A percentile compares a stretch with the other conserved stretches of the same genome.
Conservation (phyloP, 108 stramenopile species). For the Nitzschia inconspicua region DNA sequence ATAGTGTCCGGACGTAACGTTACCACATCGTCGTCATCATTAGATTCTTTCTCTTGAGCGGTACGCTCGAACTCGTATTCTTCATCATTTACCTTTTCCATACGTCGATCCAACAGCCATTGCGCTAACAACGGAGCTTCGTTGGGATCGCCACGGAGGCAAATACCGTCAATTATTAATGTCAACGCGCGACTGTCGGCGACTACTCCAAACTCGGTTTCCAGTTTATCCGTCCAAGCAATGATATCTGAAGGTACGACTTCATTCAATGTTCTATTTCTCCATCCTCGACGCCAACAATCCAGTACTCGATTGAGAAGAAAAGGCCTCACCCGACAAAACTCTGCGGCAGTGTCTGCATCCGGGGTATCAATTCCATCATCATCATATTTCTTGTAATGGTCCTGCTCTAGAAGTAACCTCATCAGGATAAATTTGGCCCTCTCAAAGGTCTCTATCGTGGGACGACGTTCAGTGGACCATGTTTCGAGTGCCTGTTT, state of each 20-base stretch:
- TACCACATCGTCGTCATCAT: slow-evolving; percentile 13
- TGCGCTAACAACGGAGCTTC: slow-evolving; percentile 33
- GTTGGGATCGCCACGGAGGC: slow-evolving; percentile 18
- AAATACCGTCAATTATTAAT: slow-evolving; percentile 30
- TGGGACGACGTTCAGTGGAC: not conserved
- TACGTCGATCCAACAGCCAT: slow-evolving; percentile 32
- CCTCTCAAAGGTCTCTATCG: not conserved
- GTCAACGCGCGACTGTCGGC: slow-evolving; percentile 25
- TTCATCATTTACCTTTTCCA: slow-evolving; percentile 16
- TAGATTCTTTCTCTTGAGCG: not conserved
- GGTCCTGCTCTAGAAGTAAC: not conserved
- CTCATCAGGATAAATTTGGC: slow-evolving; percentile 6
- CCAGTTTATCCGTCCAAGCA: not conserved
- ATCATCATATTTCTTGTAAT: not conserved
- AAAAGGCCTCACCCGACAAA: slow-evolving; percentile 15
- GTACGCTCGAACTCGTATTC: not conserved
- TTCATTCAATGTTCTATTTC: not conserved
- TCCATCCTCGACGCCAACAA: slow-evolving; percentile 35
- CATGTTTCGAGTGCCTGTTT: slow-evolving; percentile 9
- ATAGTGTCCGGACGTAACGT: slow-evolving; percentile 42
- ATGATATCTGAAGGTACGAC: slow-evolving; percentile 19
- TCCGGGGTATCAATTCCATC: not conserved
- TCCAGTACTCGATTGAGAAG: slow-evolving; percentile 31
- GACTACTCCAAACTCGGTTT: not conserved
- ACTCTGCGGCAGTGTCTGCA: not conserved